A percentile compares a stretch with the other conserved stretches of the same genome.
phyloP scores from a whole-genome alignment of 2,329 filamentous ascomycete species.

The Mycogone perniciosa region DNA sequence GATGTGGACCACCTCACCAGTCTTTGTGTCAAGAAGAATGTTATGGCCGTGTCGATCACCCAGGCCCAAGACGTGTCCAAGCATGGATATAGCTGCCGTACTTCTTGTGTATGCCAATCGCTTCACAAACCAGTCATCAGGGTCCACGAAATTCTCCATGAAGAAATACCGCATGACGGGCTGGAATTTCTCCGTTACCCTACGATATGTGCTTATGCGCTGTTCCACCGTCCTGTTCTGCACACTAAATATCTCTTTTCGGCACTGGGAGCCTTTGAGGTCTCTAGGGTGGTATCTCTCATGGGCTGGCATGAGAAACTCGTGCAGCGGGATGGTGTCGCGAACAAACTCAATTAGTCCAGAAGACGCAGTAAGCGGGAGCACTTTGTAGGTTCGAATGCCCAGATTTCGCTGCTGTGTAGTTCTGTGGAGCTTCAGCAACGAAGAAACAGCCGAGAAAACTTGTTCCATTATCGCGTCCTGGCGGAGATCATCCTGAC shows the following conservation, averaged over 20 bases:
- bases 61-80: conserved; percentile 86
- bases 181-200: conserved; percentile 74
- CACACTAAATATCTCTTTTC: conserved; percentile 70
- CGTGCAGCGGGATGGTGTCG: conserved; percentile 85
- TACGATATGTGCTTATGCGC: conserved; percentile 68
- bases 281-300: conserved; percentile 80
- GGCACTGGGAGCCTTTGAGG: conserved; percentile 66
- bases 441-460: conserved; percentile 88
- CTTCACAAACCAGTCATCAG: conserved; percentile 91
- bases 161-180: conserved; percentile 97
- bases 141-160: conserved; percentile 87
- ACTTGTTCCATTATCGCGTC: conserved; percentile 99
- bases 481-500: conserved; percentile 91
- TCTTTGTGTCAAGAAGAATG: conserved; percentile 83
- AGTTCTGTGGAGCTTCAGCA: conserved; percentile 77
- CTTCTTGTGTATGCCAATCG: conserved; percentile 87
- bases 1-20: conserved; percentile 92
- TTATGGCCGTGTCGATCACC: conserved; percentile 96
- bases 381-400: conserved; percentile 94
- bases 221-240: conserved; percentile 63
- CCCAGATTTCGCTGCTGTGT: conserved; percentile 84
- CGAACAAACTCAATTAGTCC: conserved; percentile 97
- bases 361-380: conserved; percentile 76
- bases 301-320: conserved; percentile 88
- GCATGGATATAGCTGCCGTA: conserved; percentile 90